Conservation (phyloP, 352 stramenopile genomes). For the Thalassiosira pacifica region DNA sequence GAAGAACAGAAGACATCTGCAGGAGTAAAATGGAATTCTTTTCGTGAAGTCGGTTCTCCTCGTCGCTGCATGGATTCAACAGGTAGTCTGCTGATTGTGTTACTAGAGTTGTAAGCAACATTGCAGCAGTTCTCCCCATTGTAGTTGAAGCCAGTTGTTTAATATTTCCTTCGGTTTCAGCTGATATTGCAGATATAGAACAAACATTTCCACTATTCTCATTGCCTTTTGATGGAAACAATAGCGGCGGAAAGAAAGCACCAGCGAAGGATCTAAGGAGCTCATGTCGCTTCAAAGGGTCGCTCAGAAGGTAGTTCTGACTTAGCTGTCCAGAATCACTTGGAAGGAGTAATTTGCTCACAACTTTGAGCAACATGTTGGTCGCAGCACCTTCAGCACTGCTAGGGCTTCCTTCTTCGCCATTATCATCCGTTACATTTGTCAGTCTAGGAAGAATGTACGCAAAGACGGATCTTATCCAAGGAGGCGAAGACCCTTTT, state of each 20-base stretch:
- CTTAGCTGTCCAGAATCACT: constrained; percentile 8
- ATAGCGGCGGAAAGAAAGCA: constrained; percentile 56
- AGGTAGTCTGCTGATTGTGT: constrained; percentile 36
- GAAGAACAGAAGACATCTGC: constrained; percentile 59
- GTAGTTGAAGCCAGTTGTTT: constrained; percentile 46
- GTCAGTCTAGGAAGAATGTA: constrained; percentile 63
- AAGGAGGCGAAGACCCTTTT: constrained; percentile 26
- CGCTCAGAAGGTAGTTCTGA: constrained; percentile 43
- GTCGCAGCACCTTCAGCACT: constrained; percentile 31
- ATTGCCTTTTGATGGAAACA: constrained; percentile 18
- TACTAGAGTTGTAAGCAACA: constrained; percentile 57
- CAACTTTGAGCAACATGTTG: constrained; percentile 56
- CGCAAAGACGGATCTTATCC: constrained; percentile 62
- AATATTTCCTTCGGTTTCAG: constrained; percentile 33
- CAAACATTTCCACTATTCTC: background rate
- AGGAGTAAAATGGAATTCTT: constrained; percentile 48
- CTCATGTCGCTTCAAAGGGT: constrained; percentile 51
- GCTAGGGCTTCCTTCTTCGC: background rate
- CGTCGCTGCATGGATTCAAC: constrained; percentile 18
- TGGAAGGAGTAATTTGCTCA: constrained; percentile 60
- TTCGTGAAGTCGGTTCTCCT: constrained; percentile 32
- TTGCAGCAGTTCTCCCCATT: constrained; percentile 53
- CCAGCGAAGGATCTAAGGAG: constrained; percentile 57
- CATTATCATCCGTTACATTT: constrained; percentile 3
- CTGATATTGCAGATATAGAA: constrained; percentile 26